Evolutionary conservation across 345 rosid species (phyloP).

Genomic region (Cardiospermum halicacabum): DNA sequence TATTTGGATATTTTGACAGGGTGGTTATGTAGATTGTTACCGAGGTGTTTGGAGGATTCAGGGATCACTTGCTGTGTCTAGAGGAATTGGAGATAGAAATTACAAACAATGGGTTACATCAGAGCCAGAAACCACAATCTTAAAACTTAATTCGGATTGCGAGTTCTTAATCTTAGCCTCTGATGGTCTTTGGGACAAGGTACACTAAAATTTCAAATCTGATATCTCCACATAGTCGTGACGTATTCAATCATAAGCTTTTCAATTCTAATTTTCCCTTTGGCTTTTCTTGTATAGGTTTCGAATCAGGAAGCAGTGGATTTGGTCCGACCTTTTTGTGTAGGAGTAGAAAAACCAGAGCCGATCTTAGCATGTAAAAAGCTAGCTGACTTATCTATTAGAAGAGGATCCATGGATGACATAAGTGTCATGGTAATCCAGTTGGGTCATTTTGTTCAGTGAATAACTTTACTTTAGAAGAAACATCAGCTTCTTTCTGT

Average conservation of each 20-base stretch:
- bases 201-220: conserved; percentile 13
- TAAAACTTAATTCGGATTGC: conserved; percentile 40
- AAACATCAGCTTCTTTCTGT: not conserved
- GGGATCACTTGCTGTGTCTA: conserved; percentile 74
- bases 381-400: conserved; percentile 56
- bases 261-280: conserved; percentile 4
- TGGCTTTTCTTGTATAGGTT: conserved; percentile 36
- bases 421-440: conserved; percentile 62
- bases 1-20: conserved; percentile 31
- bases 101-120: conserved; percentile 78
- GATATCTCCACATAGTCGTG: not conserved
- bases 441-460: conserved; percentile 28
- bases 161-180: conserved; percentile 91
- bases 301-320: conserved; percentile 87
- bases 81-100: conserved; percentile 73
- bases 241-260: not conserved
- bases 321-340: conserved; percentile 42
- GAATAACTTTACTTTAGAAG: not conserved
- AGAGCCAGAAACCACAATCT: conserved; percentile 61
- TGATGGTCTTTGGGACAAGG: conserved; percentile 91
- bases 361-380: conserved; percentile 50
- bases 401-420: conserved; percentile 73
- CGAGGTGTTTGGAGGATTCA: conserved; percentile 81
- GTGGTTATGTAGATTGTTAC: conserved; percentile 74
- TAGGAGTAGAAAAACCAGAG: conserved; percentile 38